phyloP scores from a whole-genome alignment of 2,329 filamentous ascomycete genomes.

The Ceratocystis destructans region DNA sequence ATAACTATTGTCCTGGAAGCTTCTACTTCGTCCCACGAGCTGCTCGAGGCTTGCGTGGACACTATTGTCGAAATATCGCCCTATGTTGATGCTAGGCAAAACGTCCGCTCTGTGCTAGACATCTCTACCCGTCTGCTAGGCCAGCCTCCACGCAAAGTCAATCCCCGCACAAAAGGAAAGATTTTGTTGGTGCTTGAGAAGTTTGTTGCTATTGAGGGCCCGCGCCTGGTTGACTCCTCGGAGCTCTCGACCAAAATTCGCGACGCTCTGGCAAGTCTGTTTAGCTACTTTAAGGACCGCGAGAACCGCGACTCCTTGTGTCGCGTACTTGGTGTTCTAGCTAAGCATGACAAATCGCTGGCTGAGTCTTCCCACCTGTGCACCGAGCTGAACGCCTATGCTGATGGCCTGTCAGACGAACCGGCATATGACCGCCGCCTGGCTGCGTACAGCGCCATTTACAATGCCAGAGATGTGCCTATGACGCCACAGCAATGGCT shows the following conservation, averaged over 20 bases:
- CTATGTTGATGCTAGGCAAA: constrained; percentile 51
- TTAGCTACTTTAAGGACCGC: constrained; percentile 79
- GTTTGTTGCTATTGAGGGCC: constrained; percentile 55
- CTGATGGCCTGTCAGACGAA: constrained; percentile 59
- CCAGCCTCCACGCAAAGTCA: constrained; percentile 73
- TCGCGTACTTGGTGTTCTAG: constrained; percentile 57
- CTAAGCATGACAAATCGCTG: constrained; percentile 47
- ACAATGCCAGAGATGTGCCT: constrained; percentile 41
- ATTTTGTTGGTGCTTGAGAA: constrained; percentile 68
- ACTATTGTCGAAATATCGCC: constrained; percentile 63
- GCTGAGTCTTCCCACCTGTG: constrained; percentile 56
- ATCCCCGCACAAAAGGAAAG: constrained; percentile 66
- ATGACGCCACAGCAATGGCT: constrained; percentile 68
- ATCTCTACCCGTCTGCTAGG: constrained; percentile 70
- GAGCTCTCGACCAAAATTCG: constrained; percentile 25
- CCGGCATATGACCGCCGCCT: constrained; percentile 78
- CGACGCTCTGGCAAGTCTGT: constrained; percentile 62
- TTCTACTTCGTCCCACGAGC: constrained; percentile 49
- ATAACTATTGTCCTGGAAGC: constrained; percentile 54
- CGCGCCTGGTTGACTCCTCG: constrained; percentile 22
- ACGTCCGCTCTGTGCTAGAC: constrained; percentile 63
- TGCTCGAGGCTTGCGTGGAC: constrained; percentile 67
- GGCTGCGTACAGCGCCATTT: constrained; percentile 60
- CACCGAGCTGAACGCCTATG: constrained; percentile 67
- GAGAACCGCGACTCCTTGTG: constrained; percentile 62